Conservation (phyloP, 345 rosid species). For the Eucalyptus polyanthemos region DNA sequence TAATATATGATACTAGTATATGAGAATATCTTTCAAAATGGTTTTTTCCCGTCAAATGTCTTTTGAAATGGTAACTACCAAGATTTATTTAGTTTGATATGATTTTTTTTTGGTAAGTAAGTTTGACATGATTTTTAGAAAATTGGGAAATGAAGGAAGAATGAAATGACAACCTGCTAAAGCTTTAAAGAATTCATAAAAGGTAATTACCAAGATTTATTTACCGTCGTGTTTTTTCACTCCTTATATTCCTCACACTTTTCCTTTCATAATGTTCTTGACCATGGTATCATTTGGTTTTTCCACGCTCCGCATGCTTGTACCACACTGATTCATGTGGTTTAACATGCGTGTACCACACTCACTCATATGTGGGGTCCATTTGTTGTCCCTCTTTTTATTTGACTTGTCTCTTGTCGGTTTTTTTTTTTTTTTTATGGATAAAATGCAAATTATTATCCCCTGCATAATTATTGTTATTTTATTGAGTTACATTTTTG, state of each 20-base stretch:
- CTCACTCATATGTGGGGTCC: not conserved
- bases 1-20: not conserved
- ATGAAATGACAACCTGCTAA: not conserved
- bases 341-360: too few species aligned
- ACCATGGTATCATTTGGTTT: too few species aligned
- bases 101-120: too few species aligned
- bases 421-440: not conserved
- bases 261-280: not conserved
- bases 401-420: not conserved
- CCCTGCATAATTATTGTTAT: too few species aligned
- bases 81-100: not conserved
- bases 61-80: not conserved
- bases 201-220: not conserved
- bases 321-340: not conserved
- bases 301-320: not conserved
- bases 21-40: not conserved
- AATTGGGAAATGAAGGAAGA: not conserved
- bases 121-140: not conserved
- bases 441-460: too few species aligned
- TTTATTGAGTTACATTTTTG: too few species aligned
- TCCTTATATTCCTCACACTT: not conserved
- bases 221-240: too few species aligned
- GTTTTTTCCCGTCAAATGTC: rapidly evolving
- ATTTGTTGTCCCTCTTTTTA: not conserved
- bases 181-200: too few species aligned